Evolutionary conservation across 352 stramenopile genomes (phyloP).

Genomic region (Peronospora farinosa): DNA sequence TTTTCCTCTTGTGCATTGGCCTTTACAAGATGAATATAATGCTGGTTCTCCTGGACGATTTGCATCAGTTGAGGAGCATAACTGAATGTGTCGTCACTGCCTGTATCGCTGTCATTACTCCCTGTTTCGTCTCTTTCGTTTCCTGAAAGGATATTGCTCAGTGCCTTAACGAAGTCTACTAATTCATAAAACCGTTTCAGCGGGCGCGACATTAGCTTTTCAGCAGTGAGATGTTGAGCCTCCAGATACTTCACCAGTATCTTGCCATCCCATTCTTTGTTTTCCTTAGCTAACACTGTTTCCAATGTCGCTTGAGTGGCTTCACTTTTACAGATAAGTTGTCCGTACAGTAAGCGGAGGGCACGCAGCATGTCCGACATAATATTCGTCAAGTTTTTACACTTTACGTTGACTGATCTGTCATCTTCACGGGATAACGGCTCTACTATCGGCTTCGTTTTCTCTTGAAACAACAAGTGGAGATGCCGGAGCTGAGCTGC

Average conservation of each 20-base stretch:
- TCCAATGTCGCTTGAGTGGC: constrained; percentile 13
- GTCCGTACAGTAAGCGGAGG: constrained; percentile 24
- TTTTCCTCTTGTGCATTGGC: constrained; percentile 23
- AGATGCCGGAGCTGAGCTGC: constrained; percentile 17
- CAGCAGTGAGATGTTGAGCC: constrained; percentile 17
- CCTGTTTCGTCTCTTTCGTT: background rate
- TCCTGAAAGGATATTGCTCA: constrained; percentile 23
- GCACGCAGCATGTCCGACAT: constrained; percentile 27
- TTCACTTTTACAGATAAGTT: constrained; percentile 19
- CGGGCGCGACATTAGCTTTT: constrained; percentile 18
- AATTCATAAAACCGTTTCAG: constrained; percentile 28
- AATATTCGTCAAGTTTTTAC: constrained; percentile 21
- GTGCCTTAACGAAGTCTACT: constrained; percentile 30
- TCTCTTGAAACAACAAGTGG: constrained; percentile 29
- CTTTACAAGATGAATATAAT: constrained; percentile 27
- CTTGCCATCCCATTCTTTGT: constrained; percentile 6
- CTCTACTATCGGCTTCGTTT: constrained; percentile 17
- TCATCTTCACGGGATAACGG: constrained; percentile 1
- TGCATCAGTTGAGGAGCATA: constrained; percentile 24
- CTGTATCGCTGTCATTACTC: constrained; percentile 9
- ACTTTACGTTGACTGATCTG: constrained; percentile 9
- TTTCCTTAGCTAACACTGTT: background rate
- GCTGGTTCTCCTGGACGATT: constrained; percentile 28
- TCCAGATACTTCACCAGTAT: constrained; percentile 22
- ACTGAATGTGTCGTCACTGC: constrained; percentile 8